Evolutionary conservation across 2,329 filamentous ascomycete genomes (phyloP).

Genomic region (Colletotrichum sojae): DNA sequence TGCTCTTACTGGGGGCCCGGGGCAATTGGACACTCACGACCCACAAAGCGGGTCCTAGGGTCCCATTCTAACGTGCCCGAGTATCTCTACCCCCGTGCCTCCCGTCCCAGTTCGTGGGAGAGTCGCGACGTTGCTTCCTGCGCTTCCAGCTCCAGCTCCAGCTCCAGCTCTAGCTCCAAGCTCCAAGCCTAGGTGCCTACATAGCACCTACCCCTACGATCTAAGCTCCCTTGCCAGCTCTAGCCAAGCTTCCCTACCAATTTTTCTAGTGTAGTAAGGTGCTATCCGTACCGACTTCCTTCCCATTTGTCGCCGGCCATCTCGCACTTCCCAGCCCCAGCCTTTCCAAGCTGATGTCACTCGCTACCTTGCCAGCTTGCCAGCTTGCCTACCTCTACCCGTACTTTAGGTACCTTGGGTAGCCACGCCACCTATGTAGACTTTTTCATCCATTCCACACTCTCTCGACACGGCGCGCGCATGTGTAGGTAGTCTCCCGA

Average conservation of each 20-base stretch:
- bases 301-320: constrained; percentile 1
- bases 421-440: too few relatives aligned
- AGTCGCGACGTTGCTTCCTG: not conserved
- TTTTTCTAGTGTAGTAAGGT: not conserved
- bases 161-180: constrained; percentile 25
- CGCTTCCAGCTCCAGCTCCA: constrained; percentile 20
- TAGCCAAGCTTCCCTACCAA: too few relatives aligned
- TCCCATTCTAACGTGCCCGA: not conserved
- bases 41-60: constrained; percentile 24
- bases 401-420: too few relatives aligned
- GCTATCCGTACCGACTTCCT: not conserved
- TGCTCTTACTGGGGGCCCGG: constrained; percentile 3
- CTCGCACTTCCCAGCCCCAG: constrained; percentile 25
- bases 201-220: not conserved
- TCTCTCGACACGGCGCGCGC: constrained; percentile 32
- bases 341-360: constrained; percentile 31
- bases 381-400: too few relatives aligned
- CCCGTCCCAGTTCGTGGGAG: constrained; percentile 26
- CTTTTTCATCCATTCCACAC: too few relatives aligned
- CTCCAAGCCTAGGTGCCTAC: not conserved
- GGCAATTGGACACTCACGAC: constrained; percentile 4
- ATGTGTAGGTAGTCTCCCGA: constrained; percentile 24
- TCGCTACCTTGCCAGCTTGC: constrained; percentile 7
- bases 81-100: constrained; percentile 20
- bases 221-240: too few relatives aligned